These are phyloP conservation scores for Parsonsia alboflavescens DNA, from an alignment of 257 asterid genomes.

Conservation along the genomic window DNA sequence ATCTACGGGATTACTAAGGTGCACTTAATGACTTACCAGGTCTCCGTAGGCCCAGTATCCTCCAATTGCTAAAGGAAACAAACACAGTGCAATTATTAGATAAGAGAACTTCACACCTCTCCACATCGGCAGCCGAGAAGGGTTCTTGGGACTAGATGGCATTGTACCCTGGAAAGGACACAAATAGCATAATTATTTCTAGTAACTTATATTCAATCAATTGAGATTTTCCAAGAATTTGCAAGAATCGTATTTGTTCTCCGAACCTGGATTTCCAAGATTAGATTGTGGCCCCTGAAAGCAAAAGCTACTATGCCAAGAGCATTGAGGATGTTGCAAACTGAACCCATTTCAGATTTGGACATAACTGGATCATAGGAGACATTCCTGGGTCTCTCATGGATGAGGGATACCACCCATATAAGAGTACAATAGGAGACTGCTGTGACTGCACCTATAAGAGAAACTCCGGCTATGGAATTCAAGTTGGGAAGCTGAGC, in stretches of 20 bases:
- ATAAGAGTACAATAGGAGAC: constrained; percentile 64
- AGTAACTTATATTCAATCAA: neutral
- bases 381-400: constrained; percentile 42
- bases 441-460: constrained; percentile 64
- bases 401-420: constrained; percentile 59
- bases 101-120: constrained; percentile 67
- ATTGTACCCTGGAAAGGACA: constrained; percentile 61
- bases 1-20: too few relatives aligned
- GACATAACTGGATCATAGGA: constrained; percentile 38
- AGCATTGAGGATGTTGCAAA: constrained; percentile 60
- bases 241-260: neutral
- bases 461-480: constrained; percentile 80
- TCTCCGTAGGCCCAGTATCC: constrained; percentile 91
- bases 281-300: constrained; percentile 86
- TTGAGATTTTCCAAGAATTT: neutral
- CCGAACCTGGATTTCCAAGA: constrained; percentile 72
- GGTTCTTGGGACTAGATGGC: constrained; percentile 66
- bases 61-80: constrained; percentile 79
- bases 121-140: constrained; percentile 85
- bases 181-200: neutral
- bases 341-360: constrained; percentile 35
- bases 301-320: constrained; percentile 81
- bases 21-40: constrained; percentile 35
- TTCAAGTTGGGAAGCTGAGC: constrained; percentile 86
- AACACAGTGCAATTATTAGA: constrained; percentile 58